These are phyloP conservation scores for Allium cepa DNA, from an alignment of 106 monocot genomes.

Conservation along the genomic window DNA sequence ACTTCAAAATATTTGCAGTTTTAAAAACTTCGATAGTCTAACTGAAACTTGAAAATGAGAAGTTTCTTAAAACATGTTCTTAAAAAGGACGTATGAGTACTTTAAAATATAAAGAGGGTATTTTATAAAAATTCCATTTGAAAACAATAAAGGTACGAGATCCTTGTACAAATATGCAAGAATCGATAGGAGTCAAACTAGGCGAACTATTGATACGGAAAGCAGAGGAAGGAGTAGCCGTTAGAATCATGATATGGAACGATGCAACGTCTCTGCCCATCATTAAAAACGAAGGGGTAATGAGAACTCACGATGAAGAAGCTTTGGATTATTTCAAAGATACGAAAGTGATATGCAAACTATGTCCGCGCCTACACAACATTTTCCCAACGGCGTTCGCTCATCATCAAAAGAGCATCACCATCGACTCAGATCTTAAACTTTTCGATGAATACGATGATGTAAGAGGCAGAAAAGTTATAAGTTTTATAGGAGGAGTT, in stretches of 20 bases:
- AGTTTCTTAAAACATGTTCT: no score
- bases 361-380: constrained; percentile 6
- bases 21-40: no score
- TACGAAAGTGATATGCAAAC: no score
- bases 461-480: constrained; percentile 15
- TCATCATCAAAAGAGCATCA: constrained; percentile 66
- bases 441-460: background rate
- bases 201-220: constrained; percentile 48
- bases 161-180: constrained; percentile 6
- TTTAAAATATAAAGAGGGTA: no score
- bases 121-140: no score
- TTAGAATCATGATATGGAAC: no score
- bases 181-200: constrained; percentile 20
- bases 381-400: constrained; percentile 35
- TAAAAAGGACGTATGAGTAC: no score
- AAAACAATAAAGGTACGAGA: constrained; percentile 44
- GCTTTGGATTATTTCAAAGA: no score
- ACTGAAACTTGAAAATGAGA: no score
- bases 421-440: constrained; percentile 14
- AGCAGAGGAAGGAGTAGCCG: constrained; percentile 51
- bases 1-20: no score
- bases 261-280: constrained; percentile 36
- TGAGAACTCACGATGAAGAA: constrained; percentile 16
- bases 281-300: constrained; percentile 34
- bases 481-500: constrained; percentile 59